Percentiles rank a stretch among this genome's conserved stretches.
phyloP scores from a whole-genome alignment of 306 rosid genomes.

The Malus sieversii region DNA sequence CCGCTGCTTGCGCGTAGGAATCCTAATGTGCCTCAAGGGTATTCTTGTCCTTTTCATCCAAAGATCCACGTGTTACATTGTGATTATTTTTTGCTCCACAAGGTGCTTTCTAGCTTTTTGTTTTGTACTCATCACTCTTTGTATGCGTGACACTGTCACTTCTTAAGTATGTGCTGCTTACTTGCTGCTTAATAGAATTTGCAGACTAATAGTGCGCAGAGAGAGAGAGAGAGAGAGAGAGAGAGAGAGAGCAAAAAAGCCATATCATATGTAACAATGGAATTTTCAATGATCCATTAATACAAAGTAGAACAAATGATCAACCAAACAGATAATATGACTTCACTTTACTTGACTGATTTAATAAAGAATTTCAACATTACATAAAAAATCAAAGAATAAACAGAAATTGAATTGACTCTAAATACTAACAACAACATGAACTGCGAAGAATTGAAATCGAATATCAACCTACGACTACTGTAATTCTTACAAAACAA shows the following conservation, averaged over 20 bases:
- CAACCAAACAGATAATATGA: not conserved
- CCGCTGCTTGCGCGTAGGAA: too few species aligned
- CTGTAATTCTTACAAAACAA: slow-evolving; percentile 28
- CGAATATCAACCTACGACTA: slow-evolving; percentile 18
- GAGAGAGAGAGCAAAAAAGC: not conserved
- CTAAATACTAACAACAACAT: slow-evolving; percentile 15
- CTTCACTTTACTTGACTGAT: not conserved
- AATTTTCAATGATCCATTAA: not conserved
- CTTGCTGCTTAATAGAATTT: too few species aligned
- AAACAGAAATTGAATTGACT: slow-evolving; percentile 27
- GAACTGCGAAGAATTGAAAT: slow-evolving; percentile 21
- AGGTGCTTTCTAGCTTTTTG: too few species aligned
- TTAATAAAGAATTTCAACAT: slow-evolving; percentile 34
- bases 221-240: not conserved
- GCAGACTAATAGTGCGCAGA: not conserved
- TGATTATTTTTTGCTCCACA: too few species aligned
- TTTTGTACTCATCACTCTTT: too few species aligned
- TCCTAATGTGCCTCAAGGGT: too few species aligned
- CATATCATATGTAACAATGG: slow-evolving; percentile 15
- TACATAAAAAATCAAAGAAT: slow-evolving; percentile 57
- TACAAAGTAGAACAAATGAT: not conserved
- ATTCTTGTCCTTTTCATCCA: too few species aligned
- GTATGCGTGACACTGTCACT: too few species aligned
- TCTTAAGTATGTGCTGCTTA: too few species aligned
- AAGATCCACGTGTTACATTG: too few species aligned